These are phyloP conservation scores for Perkinsus chesapeaki DNA, from an alignment of 169 alveolate genomes.

Conservation along the genomic window DNA sequence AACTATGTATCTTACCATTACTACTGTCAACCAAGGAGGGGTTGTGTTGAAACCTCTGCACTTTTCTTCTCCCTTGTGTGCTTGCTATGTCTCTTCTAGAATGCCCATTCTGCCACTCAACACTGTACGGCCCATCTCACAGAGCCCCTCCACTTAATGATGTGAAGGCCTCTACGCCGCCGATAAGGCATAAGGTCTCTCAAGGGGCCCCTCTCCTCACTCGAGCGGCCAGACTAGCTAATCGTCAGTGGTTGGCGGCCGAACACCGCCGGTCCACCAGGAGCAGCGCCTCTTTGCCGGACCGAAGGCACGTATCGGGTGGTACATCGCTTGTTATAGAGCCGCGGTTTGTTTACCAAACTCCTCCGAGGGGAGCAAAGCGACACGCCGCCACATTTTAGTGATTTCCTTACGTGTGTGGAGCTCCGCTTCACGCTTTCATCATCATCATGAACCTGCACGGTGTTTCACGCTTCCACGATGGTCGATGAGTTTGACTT, in stretches of 20 bases:
- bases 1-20: neutral
- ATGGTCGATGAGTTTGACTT: too few relatives aligned
- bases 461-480: neutral
- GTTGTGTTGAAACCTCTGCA: neutral
- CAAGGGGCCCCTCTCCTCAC: neutral
- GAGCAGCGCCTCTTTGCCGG: neutral
- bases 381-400: neutral
- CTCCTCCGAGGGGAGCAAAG: neutral
- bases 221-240: neutral
- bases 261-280: neutral
- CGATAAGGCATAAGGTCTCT: neutral
- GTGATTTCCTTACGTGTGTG: neutral
- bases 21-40: neutral
- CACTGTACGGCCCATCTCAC: neutral
- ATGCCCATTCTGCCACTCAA: neutral
- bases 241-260: neutral
- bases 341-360: neutral
- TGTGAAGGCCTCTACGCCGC: neutral
- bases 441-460: neutral
- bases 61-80: neutral
- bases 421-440: neutral
- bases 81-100: neutral
- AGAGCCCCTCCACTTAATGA: neutral
- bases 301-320: neutral
- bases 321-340: neutral